A percentile compares a stretch with the other conserved stretches of the same genome.
These are phyloP conservation scores for Pythium insidiosum DNA, from an alignment of 352 stramenopile genomes.

Conservation along the genomic window DNA sequence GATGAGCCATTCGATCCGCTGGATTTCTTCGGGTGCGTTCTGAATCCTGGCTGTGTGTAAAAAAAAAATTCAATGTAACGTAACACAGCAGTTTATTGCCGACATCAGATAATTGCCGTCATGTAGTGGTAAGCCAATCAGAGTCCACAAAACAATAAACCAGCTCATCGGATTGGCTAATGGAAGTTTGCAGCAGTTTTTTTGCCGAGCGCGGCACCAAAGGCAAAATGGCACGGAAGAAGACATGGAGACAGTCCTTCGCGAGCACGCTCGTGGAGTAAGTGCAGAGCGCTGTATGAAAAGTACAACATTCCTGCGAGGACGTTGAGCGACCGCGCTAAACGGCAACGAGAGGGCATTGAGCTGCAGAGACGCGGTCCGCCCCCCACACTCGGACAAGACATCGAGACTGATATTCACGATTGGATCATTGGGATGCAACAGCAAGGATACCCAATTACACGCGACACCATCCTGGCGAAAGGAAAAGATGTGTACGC, in stretches of 20 bases:
- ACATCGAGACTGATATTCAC: neutral
- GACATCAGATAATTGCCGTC: neutral
- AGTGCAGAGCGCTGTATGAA: neutral
- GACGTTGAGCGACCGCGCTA: neutral
- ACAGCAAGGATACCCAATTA: neutral
- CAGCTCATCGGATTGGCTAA: neutral
- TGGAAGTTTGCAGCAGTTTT: neutral
- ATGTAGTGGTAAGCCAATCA: constrained; percentile 1
- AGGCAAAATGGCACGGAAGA: neutral
- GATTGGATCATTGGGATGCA: constrained; percentile 1
- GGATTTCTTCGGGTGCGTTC: too few species aligned
- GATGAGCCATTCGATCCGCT: too few species aligned
- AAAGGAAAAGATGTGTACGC: constrained; percentile 6
- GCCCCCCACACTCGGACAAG: neutral
- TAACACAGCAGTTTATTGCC: too few species aligned
- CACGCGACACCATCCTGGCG: neutral
- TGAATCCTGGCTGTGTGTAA: too few species aligned
- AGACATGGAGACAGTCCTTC: constrained; percentile 1
- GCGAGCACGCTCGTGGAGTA: neutral
- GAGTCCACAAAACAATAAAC: neutral
- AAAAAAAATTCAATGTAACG: too few species aligned
- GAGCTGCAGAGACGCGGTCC: neutral
- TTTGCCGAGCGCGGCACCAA: neutral
- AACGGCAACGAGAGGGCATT: neutral
- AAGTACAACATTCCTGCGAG: constrained; percentile 1